Evolutionary conservation across 805 yeast genomes (phyloP), one percentile per base, ranked within the genome.

Genomic region (Barnettozyma pratensis): DNA sequence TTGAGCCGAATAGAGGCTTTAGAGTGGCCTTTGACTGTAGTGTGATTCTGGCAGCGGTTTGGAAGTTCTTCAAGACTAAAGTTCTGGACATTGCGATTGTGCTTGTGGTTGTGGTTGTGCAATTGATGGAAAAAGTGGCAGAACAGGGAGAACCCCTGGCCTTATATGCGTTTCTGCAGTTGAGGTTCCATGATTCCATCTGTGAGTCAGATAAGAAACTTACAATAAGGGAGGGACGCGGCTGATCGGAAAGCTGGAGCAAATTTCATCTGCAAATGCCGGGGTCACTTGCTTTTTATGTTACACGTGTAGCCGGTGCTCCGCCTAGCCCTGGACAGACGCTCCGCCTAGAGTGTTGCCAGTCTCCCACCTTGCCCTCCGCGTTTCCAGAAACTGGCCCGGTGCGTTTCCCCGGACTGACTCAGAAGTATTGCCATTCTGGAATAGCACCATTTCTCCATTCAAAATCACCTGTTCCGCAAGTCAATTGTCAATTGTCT

Each of bases 41-140:
- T 39, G 46, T 41, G 53, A 56, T 51, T 52, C 61, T 58, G 42
- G 62, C 61, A 27, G 62, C 54, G 27, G 63, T 59, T 49, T 55
- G 58, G 48, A 57, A 52, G 55, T 56, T 54, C 51, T 59, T 59
- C 35, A 58, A 54, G 37, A 49, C 43, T 49, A 59, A 49, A 32
- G 55, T 47, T 45, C 50, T 50, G 41, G 47, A 43, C 56, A 53
- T 53, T 47, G 42, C 45, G 14, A 36, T 25, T 32, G 46, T 41
- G 30, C 19, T 19, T 19, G 19, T 19, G 19, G 25, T 19, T 26
- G 31, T 7, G n/a, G 25, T 19, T 26, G 31, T 7, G n/a, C 14
- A 9, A 32, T 30, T 14, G 28, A 14, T 30, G 28, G 7, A 28
- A 30, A 27, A 6, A 8, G 27, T 25, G 9, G 5, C 28, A 28